Conservation (phyloP, 75 land plant species). For the Selaginella moellendorffii region DNA sequence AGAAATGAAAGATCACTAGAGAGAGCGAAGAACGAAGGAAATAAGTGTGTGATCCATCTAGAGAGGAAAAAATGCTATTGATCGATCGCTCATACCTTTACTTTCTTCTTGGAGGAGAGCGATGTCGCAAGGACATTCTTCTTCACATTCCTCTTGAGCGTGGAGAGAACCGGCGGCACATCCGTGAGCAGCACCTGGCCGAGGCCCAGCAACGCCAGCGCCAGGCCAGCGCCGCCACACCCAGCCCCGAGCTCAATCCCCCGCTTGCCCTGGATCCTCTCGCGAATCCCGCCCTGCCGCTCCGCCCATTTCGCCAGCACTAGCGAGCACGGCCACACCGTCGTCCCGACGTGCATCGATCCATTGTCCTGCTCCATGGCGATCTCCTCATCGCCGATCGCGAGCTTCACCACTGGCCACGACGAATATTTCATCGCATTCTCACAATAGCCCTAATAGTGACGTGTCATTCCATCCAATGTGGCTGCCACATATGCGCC, state of each 20-base stretch:
- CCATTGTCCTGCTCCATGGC: slow-evolving; percentile 84
- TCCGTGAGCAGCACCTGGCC: slow-evolving; percentile 58
- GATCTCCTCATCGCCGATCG: slow-evolving; percentile 35
- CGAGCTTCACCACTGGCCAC: slow-evolving; percentile 65
- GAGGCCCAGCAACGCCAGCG: slow-evolving; percentile 65
- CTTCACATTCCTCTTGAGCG: slow-evolving; percentile 77
- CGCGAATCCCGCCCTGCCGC: slow-evolving; percentile 25
- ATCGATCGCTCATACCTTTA: too few species aligned
- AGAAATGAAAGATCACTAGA: too few species aligned
- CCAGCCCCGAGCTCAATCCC: slow-evolving; percentile 86
- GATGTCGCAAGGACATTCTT: slow-evolving; percentile 41
- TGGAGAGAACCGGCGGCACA: slow-evolving; percentile 83
- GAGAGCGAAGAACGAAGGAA: too few species aligned
- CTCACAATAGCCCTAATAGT: too few species aligned
- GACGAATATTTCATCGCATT: slow-evolving; percentile 86
- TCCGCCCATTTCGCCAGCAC: slow-evolving; percentile 88
- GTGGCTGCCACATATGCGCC: too few species aligned
- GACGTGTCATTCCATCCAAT: too few species aligned
- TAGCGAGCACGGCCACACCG: slow-evolving; percentile 98
- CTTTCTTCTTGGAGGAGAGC: slow-evolving; percentile 19
- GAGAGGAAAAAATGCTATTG: too few species aligned
- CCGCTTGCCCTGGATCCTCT: slow-evolving; percentile 37
- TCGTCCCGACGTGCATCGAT: slow-evolving; percentile 90
- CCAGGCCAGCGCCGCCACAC: slow-evolving; percentile 87
- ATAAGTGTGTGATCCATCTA: too few species aligned